Evolutionary conservation across 2,329 filamentous ascomycete species (phyloP), one percentile per base, ranked within the genome.

Genomic region (Ascochyta clinopodiicola): DNA sequence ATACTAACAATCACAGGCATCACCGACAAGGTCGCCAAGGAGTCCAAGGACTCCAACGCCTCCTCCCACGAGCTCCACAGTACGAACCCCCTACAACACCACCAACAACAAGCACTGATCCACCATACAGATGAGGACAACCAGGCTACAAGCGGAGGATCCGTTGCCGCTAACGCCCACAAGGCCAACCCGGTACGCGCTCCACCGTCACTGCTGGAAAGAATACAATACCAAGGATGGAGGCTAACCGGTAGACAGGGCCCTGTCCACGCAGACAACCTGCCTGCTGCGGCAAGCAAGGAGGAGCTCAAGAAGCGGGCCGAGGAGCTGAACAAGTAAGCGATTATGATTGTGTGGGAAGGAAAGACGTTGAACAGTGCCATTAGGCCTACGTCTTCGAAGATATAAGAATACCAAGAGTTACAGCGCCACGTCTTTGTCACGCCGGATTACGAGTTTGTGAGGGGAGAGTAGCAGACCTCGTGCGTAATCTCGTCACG

Each of bases 251-350:
- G 43, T 6, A 47, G 36, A 43, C 44, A 78, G 75, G 80, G 80
- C 17, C 79, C 79, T 3, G 79, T 77, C 32, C 73, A 79, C n/a
- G 70, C 76, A 8, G 70, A 81, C 51, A 74, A 79, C 56, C 64
- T 82, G 32, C 75, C 75, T 21, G 68, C 79, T 67, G 73, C 77
- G 6, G 78, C 72, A 44, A 79, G 74, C 67, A 81, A 81, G 69
- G 80, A 81, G 61, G 79, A 80, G 63, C 68, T 81, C 37, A 80
- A 77, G 77, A 79, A 78, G 73, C 72, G 80, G 59, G 73, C 77
- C n/a, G 78, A 78, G 60, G 80, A 81, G 72, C 56, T 82, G 63
- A 82, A 82, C 71, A 80, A 81, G 65, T 77, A 78, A 54, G 49
- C 35, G 27, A 37, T n/a, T 32, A 21, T 12, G 12, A 19, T 9